Conservation (phyloP, 805 yeast genomes). For the Isabelozyma pseudorhagii region DNA sequence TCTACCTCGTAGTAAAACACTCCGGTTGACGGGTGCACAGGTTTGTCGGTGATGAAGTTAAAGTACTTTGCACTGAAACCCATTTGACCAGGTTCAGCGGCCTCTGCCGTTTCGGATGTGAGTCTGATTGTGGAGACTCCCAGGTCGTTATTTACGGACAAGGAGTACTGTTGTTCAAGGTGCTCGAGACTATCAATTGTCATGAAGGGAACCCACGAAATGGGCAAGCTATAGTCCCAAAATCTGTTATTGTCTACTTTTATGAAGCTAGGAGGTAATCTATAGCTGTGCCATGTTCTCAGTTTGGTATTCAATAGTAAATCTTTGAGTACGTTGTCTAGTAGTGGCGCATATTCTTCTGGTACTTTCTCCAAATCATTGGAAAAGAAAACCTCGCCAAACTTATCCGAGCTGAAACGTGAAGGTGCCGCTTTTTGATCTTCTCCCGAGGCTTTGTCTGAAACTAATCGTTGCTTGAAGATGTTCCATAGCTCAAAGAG, state of each 20-base stretch:
- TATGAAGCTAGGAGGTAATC: constrained; percentile 24
- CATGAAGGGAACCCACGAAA: constrained; percentile 39
- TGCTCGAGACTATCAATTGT: constrained; percentile 18
- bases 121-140: constrained; percentile 32
- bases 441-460: not conserved
- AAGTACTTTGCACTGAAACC: constrained; percentile 15
- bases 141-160: constrained; percentile 18
- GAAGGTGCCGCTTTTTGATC: not conserved
- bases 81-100: not conserved
- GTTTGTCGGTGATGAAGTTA: constrained; percentile 38
- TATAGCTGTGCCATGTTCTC: constrained; percentile 18
- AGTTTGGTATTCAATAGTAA: constrained; percentile 17
- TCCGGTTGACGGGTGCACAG: constrained; percentile 30
- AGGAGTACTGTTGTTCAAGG: constrained; percentile 20
- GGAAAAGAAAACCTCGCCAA: constrained; percentile 8
- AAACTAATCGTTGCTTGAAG: constrained; percentile 26
- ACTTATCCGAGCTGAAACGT: constrained; percentile 2
- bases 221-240: constrained; percentile 32
- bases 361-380: constrained; percentile 9
- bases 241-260: constrained; percentile 12
- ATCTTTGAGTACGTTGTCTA: constrained; percentile 19
- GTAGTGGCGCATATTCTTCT: constrained; percentile 15
- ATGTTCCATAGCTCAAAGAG: constrained; percentile 27
- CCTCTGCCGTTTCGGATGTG: constrained; percentile 2
- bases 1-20: constrained; percentile 40